A percentile compares a stretch with the other conserved stretches of the same genome.
These are phyloP conservation scores for Boletus rubescentipes DNA, from an alignment of 768 basidiomycete species.

Conservation along the genomic window DNA sequence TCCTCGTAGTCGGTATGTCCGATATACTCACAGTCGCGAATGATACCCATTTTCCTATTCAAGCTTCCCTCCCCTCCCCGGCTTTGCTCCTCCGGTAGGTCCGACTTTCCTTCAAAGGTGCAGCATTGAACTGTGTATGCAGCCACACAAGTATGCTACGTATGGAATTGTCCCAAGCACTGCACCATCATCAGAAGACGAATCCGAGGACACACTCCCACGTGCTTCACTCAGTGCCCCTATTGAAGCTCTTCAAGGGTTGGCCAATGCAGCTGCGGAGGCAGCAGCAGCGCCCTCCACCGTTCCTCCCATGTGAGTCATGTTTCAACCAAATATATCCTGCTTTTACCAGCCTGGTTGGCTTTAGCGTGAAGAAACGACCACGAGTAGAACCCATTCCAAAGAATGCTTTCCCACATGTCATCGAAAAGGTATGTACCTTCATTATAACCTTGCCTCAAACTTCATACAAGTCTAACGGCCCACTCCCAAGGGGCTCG, in stretches of 20 bases:
- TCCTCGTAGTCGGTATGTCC: constrained; percentile 33
- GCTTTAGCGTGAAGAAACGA: constrained; percentile 65
- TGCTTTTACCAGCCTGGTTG: background rate
- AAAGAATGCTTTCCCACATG: constrained; percentile 84
- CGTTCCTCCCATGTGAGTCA: constrained; percentile 53
- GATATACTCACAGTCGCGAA: constrained; percentile 22
- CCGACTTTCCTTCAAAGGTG: constrained; percentile 10
- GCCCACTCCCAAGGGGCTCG: constrained; percentile 60
- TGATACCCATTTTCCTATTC: constrained; percentile 30
- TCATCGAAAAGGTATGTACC: constrained; percentile 72
- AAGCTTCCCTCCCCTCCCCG: constrained; percentile 83
- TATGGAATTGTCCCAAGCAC: constrained; percentile 89
- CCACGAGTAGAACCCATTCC: constrained; percentile 82
- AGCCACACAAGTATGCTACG: constrained; percentile 89
- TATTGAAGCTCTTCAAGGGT: constrained; percentile 89
- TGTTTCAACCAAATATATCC: background rate
- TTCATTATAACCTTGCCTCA: background rate
- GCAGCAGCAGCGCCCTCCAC: constrained; percentile 79
- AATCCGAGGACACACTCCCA: constrained; percentile 86
- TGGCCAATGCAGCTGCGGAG: constrained; percentile 94
- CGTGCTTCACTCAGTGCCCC: constrained; percentile 85
- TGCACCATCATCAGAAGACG: constrained; percentile 84
- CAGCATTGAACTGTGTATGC: constrained; percentile 17
- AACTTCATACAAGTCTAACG: background rate
- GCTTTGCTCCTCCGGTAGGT: constrained; percentile 86